Evolutionary conservation across 23 red algal species (phyloP), one percentile per base, ranked within the genome.

Genomic region (Pyropia yezoensis): DNA sequence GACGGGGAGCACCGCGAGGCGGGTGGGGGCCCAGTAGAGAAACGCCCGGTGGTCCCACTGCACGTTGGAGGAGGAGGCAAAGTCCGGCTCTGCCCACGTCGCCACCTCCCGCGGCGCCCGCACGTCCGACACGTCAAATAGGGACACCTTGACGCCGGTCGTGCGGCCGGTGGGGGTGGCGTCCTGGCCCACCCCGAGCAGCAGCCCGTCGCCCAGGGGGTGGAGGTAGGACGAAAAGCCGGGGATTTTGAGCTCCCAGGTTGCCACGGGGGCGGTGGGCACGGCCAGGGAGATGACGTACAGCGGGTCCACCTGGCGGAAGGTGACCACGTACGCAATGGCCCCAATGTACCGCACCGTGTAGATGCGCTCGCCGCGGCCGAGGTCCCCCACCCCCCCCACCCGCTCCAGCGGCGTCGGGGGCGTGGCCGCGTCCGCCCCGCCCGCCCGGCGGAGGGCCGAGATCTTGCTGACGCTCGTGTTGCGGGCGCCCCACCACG

Each of bases 31-130:
- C 79, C 79, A 83, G 55, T 73, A 83, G 51, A 83, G 50, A 18
- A 83, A 83, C 6, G 79, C 79, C 32, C 79, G 54, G 57, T 83
- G 79, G 49, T 83, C 79, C 79, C 79, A 83, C 57, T 83, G 57
- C 3, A 62, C 79, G 59, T 9, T 65, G 9, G 79, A 66, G 51
- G 49, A n/a, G 12, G 68, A 66, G 14, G 50, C 53, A n/a, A 25
- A 21, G 39, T 47, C 39, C 6, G 39, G 4, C 34, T 74, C 45
- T 17, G 79, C 52, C 79, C 79, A 83, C 0, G 68, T 61, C 18
- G 67, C 65, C 18, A 83, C 59, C 67, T 83, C 79, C 22, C 8
- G 63, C 22, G 79, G 79, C 25, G 58, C 65, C 12, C 57, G 57
- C 61, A 59, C 67, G 23, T 83, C 79, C 29, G 26, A 45, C 27